phyloP scores from a whole-genome alignment of 2,329 filamentous ascomycete species.

The Fusarium sp. region DNA sequence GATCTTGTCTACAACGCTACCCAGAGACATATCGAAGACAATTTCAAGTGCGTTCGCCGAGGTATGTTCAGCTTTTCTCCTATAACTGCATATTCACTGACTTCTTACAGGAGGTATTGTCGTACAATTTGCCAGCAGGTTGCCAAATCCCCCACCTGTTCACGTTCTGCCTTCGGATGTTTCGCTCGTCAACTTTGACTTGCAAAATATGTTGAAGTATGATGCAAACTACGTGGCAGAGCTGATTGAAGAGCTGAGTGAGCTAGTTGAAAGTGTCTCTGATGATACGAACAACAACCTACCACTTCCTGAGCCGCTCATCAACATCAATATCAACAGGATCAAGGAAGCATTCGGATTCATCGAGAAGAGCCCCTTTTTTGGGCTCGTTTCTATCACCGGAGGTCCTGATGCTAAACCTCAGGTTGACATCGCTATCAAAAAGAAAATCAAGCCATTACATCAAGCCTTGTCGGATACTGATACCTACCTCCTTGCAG shows the following conservation, averaged over 20 bases:
- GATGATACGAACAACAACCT: not conserved
- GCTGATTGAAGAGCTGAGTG: constrained; percentile 41
- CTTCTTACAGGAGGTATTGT: constrained; percentile 48
- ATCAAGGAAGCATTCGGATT: constrained; percentile 45
- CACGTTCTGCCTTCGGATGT: constrained; percentile 28
- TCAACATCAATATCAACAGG: constrained; percentile 35
- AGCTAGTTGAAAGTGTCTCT: constrained; percentile 3
- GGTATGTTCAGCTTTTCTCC: constrained; percentile 47
- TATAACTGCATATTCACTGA: constrained; percentile 12
- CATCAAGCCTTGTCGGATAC: constrained; percentile 50
- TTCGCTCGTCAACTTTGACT: constrained; percentile 51
- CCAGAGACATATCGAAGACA: constrained; percentile 49
- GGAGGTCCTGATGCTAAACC: constrained; percentile 8
- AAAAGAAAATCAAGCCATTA: constrained; percentile 43
- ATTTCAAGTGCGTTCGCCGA: constrained; percentile 51
- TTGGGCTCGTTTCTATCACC: constrained; percentile 39
- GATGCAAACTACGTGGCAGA: constrained; percentile 49
- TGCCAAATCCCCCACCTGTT: constrained; percentile 27
- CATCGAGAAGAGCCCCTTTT: constrained; percentile 44
- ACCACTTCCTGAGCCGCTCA: not conserved
- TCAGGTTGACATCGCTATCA: constrained; percentile 40
- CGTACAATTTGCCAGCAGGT: constrained; percentile 48
- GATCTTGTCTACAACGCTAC: constrained; percentile 62
- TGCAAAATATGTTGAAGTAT: constrained; percentile 48
- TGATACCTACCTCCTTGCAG: constrained; percentile 65